Conservation (phyloP, 768 basidiomycete genomes). For the Crassisporium funariophilum region DNA sequence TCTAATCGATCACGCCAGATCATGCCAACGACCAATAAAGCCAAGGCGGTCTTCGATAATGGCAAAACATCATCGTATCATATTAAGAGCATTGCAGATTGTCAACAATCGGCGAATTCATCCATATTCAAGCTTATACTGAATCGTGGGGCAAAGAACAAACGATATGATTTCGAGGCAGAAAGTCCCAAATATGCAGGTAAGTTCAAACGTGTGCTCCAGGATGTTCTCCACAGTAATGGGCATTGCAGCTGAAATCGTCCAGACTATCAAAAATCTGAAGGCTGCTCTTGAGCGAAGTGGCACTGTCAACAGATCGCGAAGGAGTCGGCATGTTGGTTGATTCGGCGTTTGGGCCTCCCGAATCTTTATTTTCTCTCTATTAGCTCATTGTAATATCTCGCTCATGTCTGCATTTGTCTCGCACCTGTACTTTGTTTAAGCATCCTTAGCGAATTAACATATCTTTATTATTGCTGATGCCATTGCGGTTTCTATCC, state of each 20-base stretch:
- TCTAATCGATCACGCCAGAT: constrained; percentile 51
- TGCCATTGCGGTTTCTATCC: too few species aligned
- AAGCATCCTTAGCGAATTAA: too few species aligned
- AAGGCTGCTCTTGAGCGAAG: constrained; percentile 67
- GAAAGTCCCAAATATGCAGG: constrained; percentile 82
- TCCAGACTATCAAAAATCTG: constrained; percentile 67
- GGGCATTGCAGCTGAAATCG: constrained; percentile 63
- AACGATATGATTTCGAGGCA: constrained; percentile 97
- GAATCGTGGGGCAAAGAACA: constrained; percentile 70
- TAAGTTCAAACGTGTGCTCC: constrained; percentile 36
- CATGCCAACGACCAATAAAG: constrained; percentile 81
- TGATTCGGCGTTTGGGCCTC: constrained; percentile 22
- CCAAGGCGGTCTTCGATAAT: constrained; percentile 81
- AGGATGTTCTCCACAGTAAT: not conserved
- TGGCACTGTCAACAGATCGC: constrained; percentile 60
- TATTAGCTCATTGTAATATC: not conserved
- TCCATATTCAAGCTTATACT: constrained; percentile 90
- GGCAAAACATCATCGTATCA: constrained; percentile 93
- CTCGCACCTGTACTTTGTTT: too few species aligned
- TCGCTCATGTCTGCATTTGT: too few species aligned
- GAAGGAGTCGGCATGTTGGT: constrained; percentile 62
- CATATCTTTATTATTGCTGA: too few species aligned
- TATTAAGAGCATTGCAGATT: constrained; percentile 81
- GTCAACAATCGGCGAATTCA: constrained; percentile 80
- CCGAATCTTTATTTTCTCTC: not conserved